Conservation (phyloP, 2,329 filamentous ascomycete genomes). For the Dissoconium aciculare region DNA sequence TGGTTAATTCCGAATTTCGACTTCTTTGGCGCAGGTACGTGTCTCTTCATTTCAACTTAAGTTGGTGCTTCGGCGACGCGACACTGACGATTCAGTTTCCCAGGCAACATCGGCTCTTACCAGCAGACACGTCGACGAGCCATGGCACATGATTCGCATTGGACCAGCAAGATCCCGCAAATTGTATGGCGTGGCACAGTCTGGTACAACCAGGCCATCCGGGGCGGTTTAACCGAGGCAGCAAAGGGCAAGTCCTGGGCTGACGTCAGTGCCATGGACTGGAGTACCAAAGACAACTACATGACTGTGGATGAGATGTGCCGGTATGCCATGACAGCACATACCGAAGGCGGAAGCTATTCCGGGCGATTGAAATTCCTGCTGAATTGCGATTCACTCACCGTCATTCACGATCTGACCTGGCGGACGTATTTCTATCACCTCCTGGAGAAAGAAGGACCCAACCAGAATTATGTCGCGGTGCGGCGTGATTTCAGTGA, state of each 20-base stretch:
- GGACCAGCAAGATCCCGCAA: slow-evolving; percentile 14
- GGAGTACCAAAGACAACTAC: slow-evolving; percentile 7
- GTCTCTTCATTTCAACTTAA: background rate
- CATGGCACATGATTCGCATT: slow-evolving; percentile 8
- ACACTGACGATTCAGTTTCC: slow-evolving; percentile 25
- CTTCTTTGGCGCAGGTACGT: slow-evolving; percentile 29
- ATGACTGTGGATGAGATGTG: slow-evolving; percentile 15
- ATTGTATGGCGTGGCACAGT: slow-evolving; percentile 18
- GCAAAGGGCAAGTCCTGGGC: slow-evolving; percentile 23
- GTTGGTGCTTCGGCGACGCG: slow-evolving; percentile 13
- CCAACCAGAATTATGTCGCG: slow-evolving; percentile 18
- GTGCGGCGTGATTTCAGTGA: slow-evolving; percentile 17
- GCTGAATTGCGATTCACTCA: slow-evolving; percentile 18
- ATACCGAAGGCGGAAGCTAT: slow-evolving; percentile 20
- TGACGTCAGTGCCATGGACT: slow-evolving; percentile 19
- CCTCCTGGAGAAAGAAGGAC: slow-evolving; percentile 13
- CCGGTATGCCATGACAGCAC: slow-evolving; percentile 15
- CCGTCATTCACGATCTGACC: slow-evolving; percentile 16
- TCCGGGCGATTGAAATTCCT: slow-evolving; percentile 20
- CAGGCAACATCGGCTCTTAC: slow-evolving; percentile 2
- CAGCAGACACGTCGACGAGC: slow-evolving; percentile 6
- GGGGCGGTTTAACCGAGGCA: slow-evolving; percentile 17
- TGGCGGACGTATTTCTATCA: slow-evolving; percentile 17
- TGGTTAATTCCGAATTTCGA: slow-evolving; percentile 41
- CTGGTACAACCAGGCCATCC: slow-evolving; percentile 12